Evolutionary conservation across 257 asterid species (phyloP).

Genomic region (Nemophila menziesii): DNA sequence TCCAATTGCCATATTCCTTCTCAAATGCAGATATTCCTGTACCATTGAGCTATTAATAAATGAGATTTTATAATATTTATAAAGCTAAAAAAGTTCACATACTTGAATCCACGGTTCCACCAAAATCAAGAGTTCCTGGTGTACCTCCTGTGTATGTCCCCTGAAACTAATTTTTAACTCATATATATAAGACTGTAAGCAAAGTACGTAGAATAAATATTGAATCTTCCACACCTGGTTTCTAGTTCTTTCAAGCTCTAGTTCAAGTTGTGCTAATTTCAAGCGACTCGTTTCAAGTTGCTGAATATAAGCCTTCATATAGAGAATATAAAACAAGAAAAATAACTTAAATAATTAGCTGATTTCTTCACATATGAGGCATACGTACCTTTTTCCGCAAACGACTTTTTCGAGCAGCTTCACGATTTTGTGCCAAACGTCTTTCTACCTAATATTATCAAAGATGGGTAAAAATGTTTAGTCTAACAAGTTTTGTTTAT

Average conservation of each 20-base stretch:
- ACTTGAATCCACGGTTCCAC: constrained; percentile 50
- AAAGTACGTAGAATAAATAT: background rate
- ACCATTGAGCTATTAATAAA: background rate
- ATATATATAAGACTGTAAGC: background rate
- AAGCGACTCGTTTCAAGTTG: constrained; percentile 74
- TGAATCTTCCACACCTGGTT: constrained; percentile 34
- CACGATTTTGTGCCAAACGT: constrained; percentile 88
- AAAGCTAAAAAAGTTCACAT: background rate
- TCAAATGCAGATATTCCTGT: constrained; percentile 65
- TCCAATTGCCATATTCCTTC: constrained; percentile 71
- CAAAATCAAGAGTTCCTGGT: constrained; percentile 33
- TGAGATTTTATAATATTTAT: too few relatives aligned
- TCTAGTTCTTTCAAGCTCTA: constrained; percentile 67
- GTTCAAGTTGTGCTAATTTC: constrained; percentile 82
- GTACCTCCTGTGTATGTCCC: constrained; percentile 43
- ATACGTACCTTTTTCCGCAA: constrained; percentile 61
- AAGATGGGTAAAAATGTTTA: background rate
- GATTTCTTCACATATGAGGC: background rate
- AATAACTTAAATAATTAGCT: background rate
- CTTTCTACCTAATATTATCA: constrained; percentile 43
- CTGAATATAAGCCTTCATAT: constrained; percentile 75
- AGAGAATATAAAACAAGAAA: constrained; percentile 1
- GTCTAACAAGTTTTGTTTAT: too few relatives aligned
- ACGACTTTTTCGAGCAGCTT: constrained; percentile 91
- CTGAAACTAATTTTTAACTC: constrained; percentile 19